phyloP scores from a whole-genome alignment of 306 rosid species.

The Quercus glauca region DNA sequence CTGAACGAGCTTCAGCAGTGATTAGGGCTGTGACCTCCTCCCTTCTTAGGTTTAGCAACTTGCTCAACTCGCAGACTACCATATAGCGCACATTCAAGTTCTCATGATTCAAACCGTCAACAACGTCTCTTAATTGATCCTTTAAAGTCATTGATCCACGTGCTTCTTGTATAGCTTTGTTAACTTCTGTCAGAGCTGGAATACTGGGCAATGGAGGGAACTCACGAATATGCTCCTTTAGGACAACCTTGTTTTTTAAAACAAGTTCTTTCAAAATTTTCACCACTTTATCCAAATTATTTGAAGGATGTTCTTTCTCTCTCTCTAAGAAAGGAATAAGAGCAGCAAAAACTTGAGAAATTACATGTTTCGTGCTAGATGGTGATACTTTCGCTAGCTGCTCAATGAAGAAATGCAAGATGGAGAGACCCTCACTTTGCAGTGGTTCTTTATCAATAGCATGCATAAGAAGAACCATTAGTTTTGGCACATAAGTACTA shows the following conservation, averaged over 20 bases:
- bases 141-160: slow-evolving; percentile 83
- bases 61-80: slow-evolving; percentile 79
- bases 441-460: slow-evolving; percentile 69
- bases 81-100: slow-evolving; percentile 91
- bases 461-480: slow-evolving; percentile 94
- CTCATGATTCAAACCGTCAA: slow-evolving; percentile 93
- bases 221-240: slow-evolving; percentile 69
- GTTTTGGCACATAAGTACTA: slow-evolving; percentile 82
- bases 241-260: slow-evolving; percentile 53
- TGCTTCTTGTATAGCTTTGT: slow-evolving; percentile 75
- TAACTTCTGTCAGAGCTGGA: slow-evolving; percentile 72
- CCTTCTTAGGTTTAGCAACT: slow-evolving; percentile 76
- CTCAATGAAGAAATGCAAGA: slow-evolving; percentile 73
- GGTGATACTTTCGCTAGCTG: slow-evolving; percentile 74
- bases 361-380: slow-evolving; percentile 82
- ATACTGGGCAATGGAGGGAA: slow-evolving; percentile 84
- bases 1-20: slow-evolving; percentile 71
- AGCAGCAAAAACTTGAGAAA: slow-evolving; percentile 94
- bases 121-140: slow-evolving; percentile 69
- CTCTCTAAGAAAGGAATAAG: slow-evolving; percentile 88
- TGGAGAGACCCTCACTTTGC: slow-evolving; percentile 79
- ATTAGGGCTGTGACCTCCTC: slow-evolving; percentile 70
- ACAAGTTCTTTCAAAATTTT: slow-evolving; percentile 82
- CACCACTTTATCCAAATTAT: slow-evolving; percentile 71
- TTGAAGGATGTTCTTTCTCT: slow-evolving; percentile 52